Evolutionary conservation across 805 yeast genomes (phyloP).

Genomic region (Kuraishia borneana): DNA sequence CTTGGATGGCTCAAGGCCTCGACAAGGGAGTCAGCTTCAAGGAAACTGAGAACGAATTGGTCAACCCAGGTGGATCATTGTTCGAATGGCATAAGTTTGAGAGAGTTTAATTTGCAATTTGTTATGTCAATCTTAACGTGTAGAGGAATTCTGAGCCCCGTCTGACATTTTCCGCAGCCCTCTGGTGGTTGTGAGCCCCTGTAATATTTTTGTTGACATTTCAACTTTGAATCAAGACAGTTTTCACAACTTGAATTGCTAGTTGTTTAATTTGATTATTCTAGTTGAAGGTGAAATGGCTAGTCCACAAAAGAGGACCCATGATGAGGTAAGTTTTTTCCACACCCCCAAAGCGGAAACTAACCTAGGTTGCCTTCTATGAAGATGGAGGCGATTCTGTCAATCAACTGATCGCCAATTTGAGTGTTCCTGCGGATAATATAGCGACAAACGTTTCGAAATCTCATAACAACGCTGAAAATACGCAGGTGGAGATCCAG

Average conservation of each 20-base stretch:
- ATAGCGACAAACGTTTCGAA: slow-evolving; percentile 59
- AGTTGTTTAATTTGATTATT: neutral
- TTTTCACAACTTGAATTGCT: neutral
- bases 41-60: slow-evolving; percentile 25
- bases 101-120: neutral
- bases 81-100: slow-evolving; percentile 30
- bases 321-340: slow-evolving; percentile 1
- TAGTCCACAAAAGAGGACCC: slow-evolving; percentile 1
- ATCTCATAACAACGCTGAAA: slow-evolving; percentile 64
- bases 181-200: neutral
- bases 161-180: neutral
- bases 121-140: neutral
- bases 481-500: slow-evolving; percentile 69
- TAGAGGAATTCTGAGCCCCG: neutral
- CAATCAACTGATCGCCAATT: slow-evolving; percentile 61
- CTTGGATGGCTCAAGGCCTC: slow-evolving; percentile 24
- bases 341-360: slow-evolving; percentile 6
- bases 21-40: slow-evolving; percentile 26
- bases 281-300: neutral
- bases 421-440: slow-evolving; percentile 58
- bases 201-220: slow-evolving; percentile 2
- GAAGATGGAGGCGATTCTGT: slow-evolving; percentile 56
- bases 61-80: slow-evolving; percentile 31
- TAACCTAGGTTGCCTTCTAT: slow-evolving; percentile 13
- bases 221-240: slow-evolving; percentile 2